Evolutionary conservation across 2,329 filamentous ascomycete genomes (phyloP), one percentile per base, ranked within the genome.

Genomic region (Alternaria tenuissima): DNA sequence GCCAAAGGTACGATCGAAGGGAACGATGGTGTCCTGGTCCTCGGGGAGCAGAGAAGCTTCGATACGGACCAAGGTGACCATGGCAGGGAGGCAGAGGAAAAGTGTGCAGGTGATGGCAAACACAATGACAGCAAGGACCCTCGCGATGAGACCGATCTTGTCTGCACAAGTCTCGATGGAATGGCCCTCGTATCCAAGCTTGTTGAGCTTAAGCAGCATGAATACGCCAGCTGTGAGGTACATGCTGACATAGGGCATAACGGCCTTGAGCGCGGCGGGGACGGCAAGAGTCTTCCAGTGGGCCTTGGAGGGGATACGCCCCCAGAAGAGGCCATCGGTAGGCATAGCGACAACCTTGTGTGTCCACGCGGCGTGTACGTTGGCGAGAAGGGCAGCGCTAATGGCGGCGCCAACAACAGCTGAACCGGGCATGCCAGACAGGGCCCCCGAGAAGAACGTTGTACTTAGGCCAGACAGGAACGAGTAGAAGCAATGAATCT

Each of bases 41-140:
- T 92, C 89, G 0, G 93, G 87, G 3, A 98, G 87, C 69, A 97
- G 88, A 49, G 92, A 94, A 7, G 94, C 93, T 76, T 96, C 93
- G 36, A 97, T 89, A 64, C 94, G 92, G 66, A 91, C 85, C 60
- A 96, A 87, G 22, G 92, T 87, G 32, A 94, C 91, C 60, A 87
- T 85, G 39, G 92, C 87, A 18, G 94, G 94, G 57, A 97, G 92
- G 63, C 96, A 85, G 63, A 92, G 83, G 61, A 94, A 79, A 56
- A 93, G 79, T 43, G 90, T 79, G 57, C 86, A 82, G 54, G 89
- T 75, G 57, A 83, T 47, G 38, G 69, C 72, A 52, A 81, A 76
- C 57, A 74, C 64, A 59, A 80, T 57, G 36, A 80, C 69, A 42
- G 76, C 72, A 38, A 81, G 32, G 59, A 78, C 59, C 57, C 89